Evolutionary conservation across 1,284 basidiomycete species (phyloP), one percentile per base, ranked within the genome.

Genomic region (Phenoliferia sp.): DNA sequence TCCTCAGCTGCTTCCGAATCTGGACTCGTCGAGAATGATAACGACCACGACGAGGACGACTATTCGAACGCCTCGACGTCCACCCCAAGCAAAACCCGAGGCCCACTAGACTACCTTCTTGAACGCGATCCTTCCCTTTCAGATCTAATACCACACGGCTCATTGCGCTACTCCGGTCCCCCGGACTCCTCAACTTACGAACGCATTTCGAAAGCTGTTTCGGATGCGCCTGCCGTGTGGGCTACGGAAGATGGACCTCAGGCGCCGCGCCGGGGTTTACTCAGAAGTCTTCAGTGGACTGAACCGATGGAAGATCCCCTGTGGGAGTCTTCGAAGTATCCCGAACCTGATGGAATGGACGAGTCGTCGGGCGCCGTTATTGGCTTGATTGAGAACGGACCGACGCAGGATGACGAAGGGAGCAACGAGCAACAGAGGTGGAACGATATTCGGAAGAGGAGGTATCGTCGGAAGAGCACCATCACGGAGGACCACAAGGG

Each of bases 11-110:
- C n/a, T n/a, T n/a, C n/a, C n/a, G n/a, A n/a, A 82, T 85, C 55
- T 82, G 82, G 67, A 65, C 16, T 29, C 54, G 69, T 66, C 12
- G 67, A 55, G 32, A 55, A 69, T 29, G 44, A 62, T 10, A 31
- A 58, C 39, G 58, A 62, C 19, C 5, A 26, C 22, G 54, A 58
- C 29, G 63, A 62, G 5, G 55, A 44, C 3, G 28, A 15, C 15
- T 1, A 16, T 17, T 29, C 55, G 35, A 56, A n/a, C 10, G 50
- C 35, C 29, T 28, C 68, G 57, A 44, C 35, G 22, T 34, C 66
- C 39, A 57, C 55, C 17, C 55, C 55, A 15, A 17, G 6, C 55
- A 32, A 33, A 33, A 15, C 6, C 28, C 32, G 36, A 28, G 2
- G 10, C n/a, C 19, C 61, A 6, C 28, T 9, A 22, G 35, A 16